These are phyloP conservation scores for Amauroascus niger DNA, from an alignment of 2,329 filamentous ascomycete species.

Conservation along the genomic window DNA sequence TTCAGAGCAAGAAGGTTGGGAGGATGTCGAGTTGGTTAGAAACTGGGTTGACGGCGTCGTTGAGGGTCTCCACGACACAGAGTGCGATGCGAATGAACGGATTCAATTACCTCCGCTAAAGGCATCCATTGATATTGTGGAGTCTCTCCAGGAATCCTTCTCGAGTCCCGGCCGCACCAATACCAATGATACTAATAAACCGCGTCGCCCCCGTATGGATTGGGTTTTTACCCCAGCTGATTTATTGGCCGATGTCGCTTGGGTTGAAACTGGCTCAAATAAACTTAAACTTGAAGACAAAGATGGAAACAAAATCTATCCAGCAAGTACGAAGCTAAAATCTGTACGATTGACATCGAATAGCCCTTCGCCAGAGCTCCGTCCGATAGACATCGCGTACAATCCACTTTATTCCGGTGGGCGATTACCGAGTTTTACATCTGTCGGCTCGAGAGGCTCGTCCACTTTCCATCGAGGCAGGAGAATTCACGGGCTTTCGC, in stretches of 20 bases:
- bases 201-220: slow-evolving; percentile 65
- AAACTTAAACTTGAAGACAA: slow-evolving; percentile 73
- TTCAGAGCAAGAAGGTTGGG: slow-evolving; percentile 65
- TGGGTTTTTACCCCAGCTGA: slow-evolving; percentile 80
- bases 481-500: slow-evolving; percentile 52
- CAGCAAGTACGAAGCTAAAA: slow-evolving; percentile 20
- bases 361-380: not conserved
- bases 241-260: slow-evolving; percentile 79
- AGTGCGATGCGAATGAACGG: slow-evolving; percentile 38
- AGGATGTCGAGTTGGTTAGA: slow-evolving; percentile 59
- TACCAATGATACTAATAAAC: slow-evolving; percentile 45
- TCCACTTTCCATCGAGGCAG: slow-evolving; percentile 42
- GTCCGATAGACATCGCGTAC: not conserved
- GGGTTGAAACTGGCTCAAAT: slow-evolving; percentile 75
- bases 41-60: slow-evolving; percentile 67
- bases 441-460: slow-evolving; percentile 23
- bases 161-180: slow-evolving; percentile 17
- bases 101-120: slow-evolving; percentile 38
- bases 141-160: not conserved
- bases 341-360: slow-evolving; percentile 4
- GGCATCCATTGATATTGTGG: slow-evolving; percentile 15
- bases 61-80: slow-evolving; percentile 37
- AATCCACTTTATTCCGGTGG: slow-evolving; percentile 18
- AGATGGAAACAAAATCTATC: slow-evolving; percentile 60
- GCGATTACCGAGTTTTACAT: slow-evolving; percentile 35